Percentiles rank a stretch among this genome's conserved stretches.
These are phyloP conservation scores for Silene coronaria DNA, from an alignment of 179 eudicot species.

Conservation along the genomic window DNA sequence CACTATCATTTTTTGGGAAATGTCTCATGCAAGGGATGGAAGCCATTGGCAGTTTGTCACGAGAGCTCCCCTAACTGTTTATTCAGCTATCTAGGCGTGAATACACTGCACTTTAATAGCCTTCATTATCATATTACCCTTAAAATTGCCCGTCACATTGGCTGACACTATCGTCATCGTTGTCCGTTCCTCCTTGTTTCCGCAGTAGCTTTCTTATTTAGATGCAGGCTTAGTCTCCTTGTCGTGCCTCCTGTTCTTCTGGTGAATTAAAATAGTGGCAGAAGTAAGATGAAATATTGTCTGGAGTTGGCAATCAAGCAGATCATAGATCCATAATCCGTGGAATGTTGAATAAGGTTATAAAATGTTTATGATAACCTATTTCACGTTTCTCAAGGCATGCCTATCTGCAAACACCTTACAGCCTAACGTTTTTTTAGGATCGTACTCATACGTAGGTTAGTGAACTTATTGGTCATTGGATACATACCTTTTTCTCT, in stretches of 20 bases:
- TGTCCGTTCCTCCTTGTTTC: background rate
- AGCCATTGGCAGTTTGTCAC: background rate
- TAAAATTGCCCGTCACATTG: background rate
- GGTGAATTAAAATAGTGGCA: conserved; percentile 10
- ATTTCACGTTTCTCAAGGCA: background rate
- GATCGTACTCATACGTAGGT: conserved; percentile 1
- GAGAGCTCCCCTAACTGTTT: background rate
- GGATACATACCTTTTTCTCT: conserved; percentile 24
- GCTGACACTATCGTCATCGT: background rate
- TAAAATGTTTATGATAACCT: background rate
- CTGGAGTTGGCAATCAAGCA: background rate
- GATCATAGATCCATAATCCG: background rate
- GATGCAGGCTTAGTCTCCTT: conserved; percentile 8
- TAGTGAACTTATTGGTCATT: background rate
- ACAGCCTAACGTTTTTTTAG: background rate
- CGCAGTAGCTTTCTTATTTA: conserved; percentile 12
- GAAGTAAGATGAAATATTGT: background rate
- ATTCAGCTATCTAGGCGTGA: background rate
- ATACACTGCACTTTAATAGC: background rate
- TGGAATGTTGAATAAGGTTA: background rate
- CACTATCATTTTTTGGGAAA: background rate
- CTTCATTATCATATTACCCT: background rate
- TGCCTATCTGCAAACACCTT: conserved; percentile 2
- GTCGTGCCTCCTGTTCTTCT: conserved; percentile 19
- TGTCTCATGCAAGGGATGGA: background rate